Evolutionary conservation across 257 asterid species (phyloP), one percentile per base, ranked within the genome.

Genomic region (Solanum infundibuliforme): DNA sequence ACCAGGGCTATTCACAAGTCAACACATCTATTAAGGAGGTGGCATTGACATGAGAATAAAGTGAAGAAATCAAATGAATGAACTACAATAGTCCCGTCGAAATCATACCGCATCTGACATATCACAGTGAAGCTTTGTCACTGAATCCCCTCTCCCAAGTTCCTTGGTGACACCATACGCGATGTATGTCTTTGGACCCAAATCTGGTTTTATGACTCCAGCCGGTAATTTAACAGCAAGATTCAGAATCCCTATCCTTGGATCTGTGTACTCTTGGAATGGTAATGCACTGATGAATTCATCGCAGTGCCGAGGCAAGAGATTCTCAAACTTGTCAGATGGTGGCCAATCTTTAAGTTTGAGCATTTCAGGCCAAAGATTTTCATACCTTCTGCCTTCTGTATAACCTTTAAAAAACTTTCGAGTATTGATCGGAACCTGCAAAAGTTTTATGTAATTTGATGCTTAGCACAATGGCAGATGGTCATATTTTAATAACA

Each of bases 311-410:
- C 99, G 98, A 4, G 99, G 98, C 90, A 97, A 90, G 85, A 95
- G 85, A 84, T 97, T 92, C 88, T 97, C 98, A 84, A 97, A 97
- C 88, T 93, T 95, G 88, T 95, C 96, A 48, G 97, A 95, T 29
- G 99, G 99, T 8, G 99, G 99, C 96, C 95, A 97, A 89, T 97
- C 99, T 93, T 94, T 95, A 71, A 97, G 98, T 92, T 97, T 97
- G 87, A 97, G 98, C 99, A 97, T 97, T 93, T 94, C 98, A 3
- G 99, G 99, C 98, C 98, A 97, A 87, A 90, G 92, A 87, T 95
- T 95, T 48, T 29, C 87, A 68, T 97, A 97, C 76, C 76, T 90
- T 88, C 98, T 93, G 87, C 99, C 99, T 62, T 93, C 94, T 1
- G 55, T 88, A 87, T 97, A 97, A 60, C 99, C 99, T 90, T 90